phyloP scores from a whole-genome alignment of 331 rosid species.

The Cucumis variabilis region DNA sequence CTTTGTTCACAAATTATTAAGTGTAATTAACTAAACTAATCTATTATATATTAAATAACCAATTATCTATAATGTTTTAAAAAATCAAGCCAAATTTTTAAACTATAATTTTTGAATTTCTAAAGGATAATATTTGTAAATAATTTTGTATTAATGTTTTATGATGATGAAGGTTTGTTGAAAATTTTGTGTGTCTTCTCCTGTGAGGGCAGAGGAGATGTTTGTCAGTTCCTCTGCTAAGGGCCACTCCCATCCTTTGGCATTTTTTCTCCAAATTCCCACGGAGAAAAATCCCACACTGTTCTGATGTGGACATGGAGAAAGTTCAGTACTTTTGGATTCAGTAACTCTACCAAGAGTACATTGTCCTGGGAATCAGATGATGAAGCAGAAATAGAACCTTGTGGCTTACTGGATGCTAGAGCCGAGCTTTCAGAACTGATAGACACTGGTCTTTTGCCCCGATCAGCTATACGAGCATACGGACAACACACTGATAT shows the following conservation, averaged over 20 bases:
- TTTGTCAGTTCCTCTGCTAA: conserved; percentile 40
- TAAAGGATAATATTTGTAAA: too few species aligned
- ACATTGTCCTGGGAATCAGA: too few species aligned
- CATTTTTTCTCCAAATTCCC: conserved; percentile 56
- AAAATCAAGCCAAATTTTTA: too few species aligned
- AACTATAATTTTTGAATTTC: too few species aligned
- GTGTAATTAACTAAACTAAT: neutral
- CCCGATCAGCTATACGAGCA: too few species aligned
- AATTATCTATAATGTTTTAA: neutral
- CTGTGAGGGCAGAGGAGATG: conserved; percentile 39
- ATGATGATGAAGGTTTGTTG: neutral
- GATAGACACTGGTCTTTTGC: too few species aligned
- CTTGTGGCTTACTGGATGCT: too few species aligned
- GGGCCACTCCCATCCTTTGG: conserved; percentile 99
- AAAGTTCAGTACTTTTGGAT: conserved; percentile 26
- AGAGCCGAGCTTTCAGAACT: too few species aligned
- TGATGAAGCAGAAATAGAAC: too few species aligned
- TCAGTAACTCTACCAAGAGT: too few species aligned
- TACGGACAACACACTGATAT: too few species aligned
- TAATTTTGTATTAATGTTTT: too few species aligned
- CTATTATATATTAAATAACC: neutral
- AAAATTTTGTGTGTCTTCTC: conserved; percentile 42
- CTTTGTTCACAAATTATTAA: neutral
- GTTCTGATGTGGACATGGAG: conserved; percentile 32
- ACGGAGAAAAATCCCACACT: conserved; percentile 33